Base-by-base conservation (phyloP, 2,329 filamentous ascomycete genomes). In the Claviceps fusiformis region DNA sequence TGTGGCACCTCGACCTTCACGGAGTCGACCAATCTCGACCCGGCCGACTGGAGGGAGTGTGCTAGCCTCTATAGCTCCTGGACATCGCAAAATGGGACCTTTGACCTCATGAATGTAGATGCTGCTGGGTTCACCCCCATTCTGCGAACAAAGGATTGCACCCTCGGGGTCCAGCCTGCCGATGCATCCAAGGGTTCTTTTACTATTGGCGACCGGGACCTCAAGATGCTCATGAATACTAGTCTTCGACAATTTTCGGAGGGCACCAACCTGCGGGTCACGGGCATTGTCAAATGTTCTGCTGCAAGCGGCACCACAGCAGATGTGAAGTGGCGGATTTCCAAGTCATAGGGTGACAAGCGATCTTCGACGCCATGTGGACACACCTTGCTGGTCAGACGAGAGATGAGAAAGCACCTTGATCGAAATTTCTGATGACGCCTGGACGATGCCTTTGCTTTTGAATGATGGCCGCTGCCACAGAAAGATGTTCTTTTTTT, bases 11-110 rank as follows among this genome's bases (percentile, higher is more conserved):
- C 61, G 17, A 63, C 62, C 7, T 67, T 64, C 56, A 24, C 48
- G 41, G 48, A 59, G 8, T 60, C 60, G 24, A 53, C 59, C 48
- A 54, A 49, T 46, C 55, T 58, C 49, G 57, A 57, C 27, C 60
- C 64, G 33, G 67, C 66, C 52, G 57, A 67, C 58, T 69, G 64
- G 61, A 58, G 59, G 17, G 59, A 63, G 52, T 69, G 67, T 43
- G 65, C 65, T 24, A 62, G 65, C 5, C 62, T 69, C 3, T 64
- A 63, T 55, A 68, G 65, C 51, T 55, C 58, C 2, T 68, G 66
- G 62, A 59, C 59, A 3, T 57, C 57, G 13, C 55, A 59, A 43
- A 69, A 67, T 45, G 67, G 67, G n/a, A 67, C 62, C 15, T 69
- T 69, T 48, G 55, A 50, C 51, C 53, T 69, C 52, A 55, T 54